Evolutionary conservation across 2,329 filamentous ascomycete species (phyloP).

Genomic region (Cytospora schulzeri): DNA sequence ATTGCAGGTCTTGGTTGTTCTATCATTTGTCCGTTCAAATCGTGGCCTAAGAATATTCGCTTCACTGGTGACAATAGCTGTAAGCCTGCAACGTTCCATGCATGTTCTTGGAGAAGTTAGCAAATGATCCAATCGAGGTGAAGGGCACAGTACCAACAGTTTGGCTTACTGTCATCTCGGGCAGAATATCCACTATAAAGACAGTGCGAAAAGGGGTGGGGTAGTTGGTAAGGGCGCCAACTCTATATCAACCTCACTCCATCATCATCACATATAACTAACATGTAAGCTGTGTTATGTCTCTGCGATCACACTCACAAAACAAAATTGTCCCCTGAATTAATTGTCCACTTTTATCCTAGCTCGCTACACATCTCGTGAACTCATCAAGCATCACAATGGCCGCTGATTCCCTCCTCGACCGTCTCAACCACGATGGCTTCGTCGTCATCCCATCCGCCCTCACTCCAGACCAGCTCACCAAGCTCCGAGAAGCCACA

Average conservation of each 20-base stretch:
- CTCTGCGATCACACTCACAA: not conserved
- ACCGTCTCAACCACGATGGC: constrained; percentile 30
- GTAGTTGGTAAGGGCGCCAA: not conserved
- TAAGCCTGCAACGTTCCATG: constrained; percentile 27
- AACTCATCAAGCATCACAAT: not conserved
- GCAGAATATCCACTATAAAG: not conserved
- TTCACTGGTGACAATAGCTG: not conserved
- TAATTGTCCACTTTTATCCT: not conserved
- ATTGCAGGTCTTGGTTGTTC: not conserved
- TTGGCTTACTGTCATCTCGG: not conserved
- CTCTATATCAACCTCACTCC: constrained; percentile 22
- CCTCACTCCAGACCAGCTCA: constrained; percentile 58
- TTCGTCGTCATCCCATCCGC: constrained; percentile 73
- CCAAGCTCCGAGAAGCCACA: constrained; percentile 62
- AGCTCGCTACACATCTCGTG: not conserved
- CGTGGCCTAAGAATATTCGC: not conserved
- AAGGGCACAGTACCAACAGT: not conserved
- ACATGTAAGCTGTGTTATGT: not conserved
- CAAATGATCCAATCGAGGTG: not conserved
- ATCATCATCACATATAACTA: not conserved
- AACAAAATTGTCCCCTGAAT: not conserved
- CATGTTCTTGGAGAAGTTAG: not conserved
- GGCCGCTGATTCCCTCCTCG: constrained; percentile 25
- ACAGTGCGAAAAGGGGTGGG: not conserved
- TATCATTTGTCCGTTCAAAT: not conserved